phyloP scores from a whole-genome alignment of 306 rosid genomes.

The Glycyrrhiza uralensis region DNA sequence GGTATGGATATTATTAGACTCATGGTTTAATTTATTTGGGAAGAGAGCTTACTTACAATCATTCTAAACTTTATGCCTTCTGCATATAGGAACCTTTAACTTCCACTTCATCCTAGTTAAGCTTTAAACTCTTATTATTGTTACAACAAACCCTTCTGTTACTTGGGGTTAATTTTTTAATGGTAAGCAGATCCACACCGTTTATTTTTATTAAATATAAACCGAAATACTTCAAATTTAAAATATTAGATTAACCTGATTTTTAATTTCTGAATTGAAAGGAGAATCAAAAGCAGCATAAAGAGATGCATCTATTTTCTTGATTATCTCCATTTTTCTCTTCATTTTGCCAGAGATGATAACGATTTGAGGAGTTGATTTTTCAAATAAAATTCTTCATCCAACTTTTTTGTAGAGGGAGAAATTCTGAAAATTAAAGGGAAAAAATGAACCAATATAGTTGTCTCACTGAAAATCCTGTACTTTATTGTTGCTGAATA shows the following conservation, averaged over 20 bases:
- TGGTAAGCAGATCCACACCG: not conserved
- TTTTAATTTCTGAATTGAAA: not conserved
- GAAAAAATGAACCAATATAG: not conserved
- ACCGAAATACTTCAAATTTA: not conserved
- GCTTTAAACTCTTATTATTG: not conserved
- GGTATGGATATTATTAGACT: slow-evolving; percentile 38
- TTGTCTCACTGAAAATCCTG: not conserved
- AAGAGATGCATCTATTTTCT: no score
- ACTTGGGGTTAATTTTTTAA: not conserved
- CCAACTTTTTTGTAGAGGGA: not conserved
- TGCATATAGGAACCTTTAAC: not conserved
- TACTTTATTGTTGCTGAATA: not conserved
- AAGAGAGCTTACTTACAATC: not conserved
- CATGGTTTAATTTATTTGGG: not conserved
- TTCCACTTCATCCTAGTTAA: not conserved
- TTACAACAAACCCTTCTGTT: not conserved
- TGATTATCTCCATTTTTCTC: not conserved
- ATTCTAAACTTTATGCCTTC: not conserved
- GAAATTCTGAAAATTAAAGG: not conserved
- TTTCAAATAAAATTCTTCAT: not conserved
- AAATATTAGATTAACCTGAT: not conserved
- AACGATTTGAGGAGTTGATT: not conserved
- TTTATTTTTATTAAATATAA: not conserved
- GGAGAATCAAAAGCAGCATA: not conserved
- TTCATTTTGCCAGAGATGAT: not conserved